Evolutionary conservation across 1,284 basidiomycete species (phyloP), one percentile per base, ranked within the genome.

Genomic region (Tilletia walkeri): DNA sequence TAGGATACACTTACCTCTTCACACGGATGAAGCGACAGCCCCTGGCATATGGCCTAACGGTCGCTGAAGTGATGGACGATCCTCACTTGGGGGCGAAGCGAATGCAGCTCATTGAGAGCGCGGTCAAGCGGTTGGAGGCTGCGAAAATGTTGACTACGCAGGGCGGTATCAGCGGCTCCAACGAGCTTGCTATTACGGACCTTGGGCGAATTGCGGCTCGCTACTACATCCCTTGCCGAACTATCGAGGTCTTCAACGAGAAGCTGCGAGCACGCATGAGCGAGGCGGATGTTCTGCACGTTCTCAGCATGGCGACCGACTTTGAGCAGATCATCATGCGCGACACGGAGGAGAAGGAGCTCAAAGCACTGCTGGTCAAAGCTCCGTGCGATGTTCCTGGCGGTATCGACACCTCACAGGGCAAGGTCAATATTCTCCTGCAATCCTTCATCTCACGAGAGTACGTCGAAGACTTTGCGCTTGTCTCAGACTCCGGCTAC

Each of bases 1-100:
- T 99, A 56, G 92, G 95, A 12, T 99, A 97, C 82, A 99, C 96
- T 0, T 99, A 98, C 84, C 88, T 99, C 34, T 95, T 93, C 81
- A 95, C 98, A 1, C 89, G 96, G 59, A 96, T 99, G 94, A 88
- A 89, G 68, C 92, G 92, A 82, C 96, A 96, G 76, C 96, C 95
- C 0, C 89, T 91, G 75, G 87, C 92, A 67, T 99, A 99, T 80
- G 82, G 93, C n/a, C 90, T 99, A 82, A 85, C 88, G 10, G 88
- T 90, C 76, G 91, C 92, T 68, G 88, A 90, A 68, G 85, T 90
- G 2, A 84, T 84, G 36, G 89, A 95, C 67, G 94, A 98, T 80
- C 91, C 92, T 2, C 87, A 89, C 63, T 87, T 99, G 18, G 89
- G 89, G 34, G 88, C 86, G 73, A 92, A 91, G 82, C 89, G 94